Evolutionary conservation across 2,329 filamentous ascomycete genomes (phyloP).

Genomic region (Fusarium decemcellulare): DNA sequence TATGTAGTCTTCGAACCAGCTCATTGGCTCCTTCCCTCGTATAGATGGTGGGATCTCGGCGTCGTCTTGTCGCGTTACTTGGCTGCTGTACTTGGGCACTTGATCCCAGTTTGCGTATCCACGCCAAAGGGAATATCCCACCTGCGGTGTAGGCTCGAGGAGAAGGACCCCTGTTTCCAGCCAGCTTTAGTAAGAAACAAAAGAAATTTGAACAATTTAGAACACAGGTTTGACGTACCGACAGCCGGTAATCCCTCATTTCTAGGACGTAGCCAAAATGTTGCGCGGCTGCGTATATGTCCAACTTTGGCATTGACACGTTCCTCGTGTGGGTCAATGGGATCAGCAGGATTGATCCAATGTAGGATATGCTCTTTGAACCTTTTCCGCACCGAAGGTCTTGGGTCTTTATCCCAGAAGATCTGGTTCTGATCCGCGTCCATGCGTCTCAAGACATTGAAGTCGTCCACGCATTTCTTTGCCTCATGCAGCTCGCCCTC

Average conservation of each 20-base stretch:
- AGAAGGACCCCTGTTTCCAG: neutral
- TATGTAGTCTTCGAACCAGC: neutral
- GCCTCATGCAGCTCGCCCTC: neutral
- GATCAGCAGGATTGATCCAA: no score
- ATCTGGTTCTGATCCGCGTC: conserved; percentile 1
- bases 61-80: neutral
- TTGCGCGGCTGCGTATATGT: conserved; percentile 6
- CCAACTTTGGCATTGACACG: conserved; percentile 4
- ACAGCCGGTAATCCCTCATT: neutral
- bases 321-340: neutral
- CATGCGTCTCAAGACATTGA: neutral
- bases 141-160: conserved; percentile 1
- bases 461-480: neutral
- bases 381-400: no score
- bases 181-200: neutral
- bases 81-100: neutral
- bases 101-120: conserved; percentile 9
- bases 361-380: no score
- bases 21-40: neutral
- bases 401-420: neutral
- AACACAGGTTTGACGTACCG: neutral
- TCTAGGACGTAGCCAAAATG: conserved; percentile 1
- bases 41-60: neutral
- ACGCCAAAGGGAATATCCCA: conserved; percentile 4
- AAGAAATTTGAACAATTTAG: neutral